Evolutionary conservation across 768 basidiomycete genomes (phyloP).

Genomic region (Pulveroboletus sp.): DNA sequence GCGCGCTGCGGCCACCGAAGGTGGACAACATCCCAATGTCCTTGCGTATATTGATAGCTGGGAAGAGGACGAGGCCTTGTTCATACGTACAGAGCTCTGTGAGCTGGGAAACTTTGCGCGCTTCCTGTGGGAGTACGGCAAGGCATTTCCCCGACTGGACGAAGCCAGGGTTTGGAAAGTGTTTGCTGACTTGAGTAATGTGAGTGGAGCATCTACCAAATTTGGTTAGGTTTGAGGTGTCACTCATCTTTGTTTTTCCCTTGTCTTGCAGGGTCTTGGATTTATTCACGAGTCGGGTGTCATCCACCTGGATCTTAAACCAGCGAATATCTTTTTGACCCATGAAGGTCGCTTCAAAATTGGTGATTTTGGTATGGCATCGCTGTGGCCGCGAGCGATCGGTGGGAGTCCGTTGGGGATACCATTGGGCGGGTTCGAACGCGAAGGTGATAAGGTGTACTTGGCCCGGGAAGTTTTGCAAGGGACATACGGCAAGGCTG

Average conservation of each 20-base stretch:
- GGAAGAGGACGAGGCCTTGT: slow-evolving; percentile 88
- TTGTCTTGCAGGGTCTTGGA: slow-evolving; percentile 59
- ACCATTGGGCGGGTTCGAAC: slow-evolving; percentile 62
- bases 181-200: slow-evolving; percentile 83
- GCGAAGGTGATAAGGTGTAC: slow-evolving; percentile 97
- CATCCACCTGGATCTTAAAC: slow-evolving; percentile 96
- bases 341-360: slow-evolving; percentile 88
- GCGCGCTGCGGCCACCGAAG: slow-evolving; percentile 28
- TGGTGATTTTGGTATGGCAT: slow-evolving; percentile 99
- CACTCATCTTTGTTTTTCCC: slow-evolving; percentile 24
- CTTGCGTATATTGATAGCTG: slow-evolving; percentile 91
- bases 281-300: slow-evolving; percentile 89
- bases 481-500: slow-evolving; percentile 87
- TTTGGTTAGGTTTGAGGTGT: slow-evolving; percentile 27
- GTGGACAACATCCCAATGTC: slow-evolving; percentile 68
- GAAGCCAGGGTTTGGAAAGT: slow-evolving; percentile 97
- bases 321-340: slow-evolving; percentile 94
- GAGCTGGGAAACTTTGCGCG: slow-evolving; percentile 87
- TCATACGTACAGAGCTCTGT: slow-evolving; percentile 94
- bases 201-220: slow-evolving; percentile 41
- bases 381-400: slow-evolving; percentile 72
- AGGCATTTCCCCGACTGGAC: slow-evolving; percentile 77
- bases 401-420: slow-evolving; percentile 37
- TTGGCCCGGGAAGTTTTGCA: slow-evolving; percentile 94
- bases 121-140: slow-evolving; percentile 91